Percentiles rank a stretch among this genome's conserved stretches.
Conservation (phyloP, 257 asterid genomes). For the Ehretia macrophylla region DNA sequence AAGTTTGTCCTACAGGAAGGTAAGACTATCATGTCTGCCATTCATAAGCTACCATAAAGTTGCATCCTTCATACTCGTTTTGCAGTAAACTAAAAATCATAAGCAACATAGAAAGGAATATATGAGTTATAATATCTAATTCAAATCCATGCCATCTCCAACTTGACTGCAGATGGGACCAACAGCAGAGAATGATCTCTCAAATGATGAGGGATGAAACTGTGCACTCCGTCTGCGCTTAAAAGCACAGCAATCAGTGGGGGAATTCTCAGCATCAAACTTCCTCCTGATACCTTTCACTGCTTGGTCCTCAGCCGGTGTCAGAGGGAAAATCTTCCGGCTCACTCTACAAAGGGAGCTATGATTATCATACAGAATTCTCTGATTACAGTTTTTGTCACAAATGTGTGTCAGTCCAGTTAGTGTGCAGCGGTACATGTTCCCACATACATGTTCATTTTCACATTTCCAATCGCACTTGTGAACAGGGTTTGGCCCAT, state of each 20-base stretch:
- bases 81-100: slow-evolving; percentile 26
- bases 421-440: slow-evolving; percentile 90
- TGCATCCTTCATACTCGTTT: slow-evolving; percentile 35
- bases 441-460: slow-evolving; percentile 83
- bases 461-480: slow-evolving; percentile 97
- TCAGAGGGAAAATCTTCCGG: slow-evolving; percentile 71
- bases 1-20: slow-evolving; percentile 60
- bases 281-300: slow-evolving; percentile 87
- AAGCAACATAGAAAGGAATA: slow-evolving; percentile 22
- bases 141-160: slow-evolving; percentile 94
- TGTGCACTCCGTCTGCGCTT: slow-evolving; percentile 95
- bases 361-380: slow-evolving; percentile 86
- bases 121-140: slow-evolving; percentile 46
- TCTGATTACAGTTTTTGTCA: slow-evolving; percentile 97
- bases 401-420: slow-evolving; percentile 91
- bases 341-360: slow-evolving; percentile 92
- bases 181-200: slow-evolving; percentile 78
- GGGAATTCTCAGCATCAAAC: slow-evolving; percentile 72
- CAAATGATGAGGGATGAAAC: slow-evolving; percentile 74
- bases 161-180: slow-evolving; percentile 82
- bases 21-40: slow-evolving; percentile 50
- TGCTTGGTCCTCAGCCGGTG: slow-evolving; percentile 76
- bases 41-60: slow-evolving; percentile 37
- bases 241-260: slow-evolving; percentile 58
- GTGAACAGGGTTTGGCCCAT: slow-evolving; percentile 90